Percentiles rank a stretch among this genome's conserved stretches.
These are phyloP conservation scores for Vaccinium corymbosum DNA, from an alignment of 148 eudicot genomes.

Conservation along the genomic window DNA sequence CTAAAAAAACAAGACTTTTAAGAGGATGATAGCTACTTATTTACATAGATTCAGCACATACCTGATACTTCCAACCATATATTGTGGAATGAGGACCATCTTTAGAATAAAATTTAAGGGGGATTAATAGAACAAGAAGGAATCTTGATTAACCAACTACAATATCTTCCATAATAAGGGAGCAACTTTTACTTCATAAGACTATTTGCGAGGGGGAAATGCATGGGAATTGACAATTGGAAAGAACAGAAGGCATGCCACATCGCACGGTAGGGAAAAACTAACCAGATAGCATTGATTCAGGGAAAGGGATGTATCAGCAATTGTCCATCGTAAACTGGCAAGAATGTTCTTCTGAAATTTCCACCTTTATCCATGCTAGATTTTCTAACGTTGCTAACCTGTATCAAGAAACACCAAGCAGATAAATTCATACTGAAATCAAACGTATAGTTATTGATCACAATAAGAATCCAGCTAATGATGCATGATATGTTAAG, in stretches of 20 bases:
- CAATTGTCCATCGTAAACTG: constrained; percentile 80
- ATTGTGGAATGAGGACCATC: not conserved
- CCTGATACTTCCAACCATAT: no score
- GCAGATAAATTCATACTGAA: not conserved
- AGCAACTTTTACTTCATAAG: not conserved
- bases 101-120: not conserved
- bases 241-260: not conserved
- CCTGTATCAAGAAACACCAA: constrained; percentile 33
- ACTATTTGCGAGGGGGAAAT: not conserved
- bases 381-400: constrained; percentile 69
- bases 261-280: constrained; percentile 8
- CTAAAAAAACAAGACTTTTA: no score
- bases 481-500: not conserved
- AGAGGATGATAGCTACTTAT: no score
- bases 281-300: constrained; percentile 72
- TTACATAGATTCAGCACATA: no score
- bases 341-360: constrained; percentile 73
- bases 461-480: not conserved
- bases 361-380: constrained; percentile 70
- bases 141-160: not conserved
- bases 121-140: not conserved
- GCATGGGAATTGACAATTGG: not conserved
- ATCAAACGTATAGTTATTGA: not conserved
- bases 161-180: not conserved
- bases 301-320: constrained; percentile 84